Conservation (phyloP, 2,329 filamentous ascomycete genomes). For the Leptographium lundbergii region DNA sequence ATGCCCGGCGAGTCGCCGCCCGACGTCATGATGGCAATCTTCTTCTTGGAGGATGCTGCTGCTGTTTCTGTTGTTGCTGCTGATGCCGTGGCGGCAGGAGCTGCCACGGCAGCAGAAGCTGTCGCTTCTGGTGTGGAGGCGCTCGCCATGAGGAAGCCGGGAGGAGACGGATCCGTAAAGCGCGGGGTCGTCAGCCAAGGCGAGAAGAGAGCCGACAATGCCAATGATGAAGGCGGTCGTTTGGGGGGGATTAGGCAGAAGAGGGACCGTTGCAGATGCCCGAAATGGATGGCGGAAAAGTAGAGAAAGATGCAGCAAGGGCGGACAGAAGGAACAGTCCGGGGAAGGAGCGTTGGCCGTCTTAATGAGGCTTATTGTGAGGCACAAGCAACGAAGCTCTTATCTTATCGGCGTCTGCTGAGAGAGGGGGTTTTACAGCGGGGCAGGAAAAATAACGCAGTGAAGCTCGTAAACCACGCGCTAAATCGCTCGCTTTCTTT, state of each 20-base stretch:
- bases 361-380: neutral
- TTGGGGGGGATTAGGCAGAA: neutral
- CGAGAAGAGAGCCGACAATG: neutral
- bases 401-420: conserved; percentile 19
- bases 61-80: neutral
- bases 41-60: conserved; percentile 25
- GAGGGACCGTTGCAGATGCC: no score
- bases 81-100: neutral
- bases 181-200: no score
- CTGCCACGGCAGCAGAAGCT: no score
- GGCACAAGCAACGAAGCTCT: conserved; percentile 11
- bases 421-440: conserved; percentile 6
- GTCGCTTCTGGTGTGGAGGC: no score
- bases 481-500: conserved; percentile 1
- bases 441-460: conserved; percentile 9
- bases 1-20: conserved; percentile 91
- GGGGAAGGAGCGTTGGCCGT: neutral
- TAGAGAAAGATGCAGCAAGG: neutral
- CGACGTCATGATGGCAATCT: conserved; percentile 86
- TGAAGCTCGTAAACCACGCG: neutral
- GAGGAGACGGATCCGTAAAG: no score
- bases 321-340: neutral
- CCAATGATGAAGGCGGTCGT: neutral
- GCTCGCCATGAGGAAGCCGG: no score
- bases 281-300: neutral